These are phyloP conservation scores for Oryza glumipatula DNA, from an alignment of 176 grass and related monocot species.

Conservation along the genomic window DNA sequence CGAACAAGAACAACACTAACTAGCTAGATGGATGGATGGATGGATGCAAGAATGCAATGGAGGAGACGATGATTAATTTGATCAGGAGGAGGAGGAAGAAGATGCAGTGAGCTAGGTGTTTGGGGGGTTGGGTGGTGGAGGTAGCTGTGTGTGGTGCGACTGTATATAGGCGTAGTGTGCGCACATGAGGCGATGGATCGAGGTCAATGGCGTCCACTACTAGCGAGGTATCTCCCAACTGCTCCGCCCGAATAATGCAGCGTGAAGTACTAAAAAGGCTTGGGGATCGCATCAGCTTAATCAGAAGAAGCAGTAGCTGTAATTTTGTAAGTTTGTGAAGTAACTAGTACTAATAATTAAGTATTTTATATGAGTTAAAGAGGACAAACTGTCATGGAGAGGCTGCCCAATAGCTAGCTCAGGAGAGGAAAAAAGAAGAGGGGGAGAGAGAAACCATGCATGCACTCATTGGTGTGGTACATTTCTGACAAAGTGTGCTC, in stretches of 20 bases:
- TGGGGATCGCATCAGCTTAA: not conserved
- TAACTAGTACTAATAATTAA: not conserved
- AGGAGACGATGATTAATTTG: not conserved
- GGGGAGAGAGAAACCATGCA: not conserved
- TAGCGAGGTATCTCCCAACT: conserved; percentile 41
- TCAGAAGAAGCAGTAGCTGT: not conserved
- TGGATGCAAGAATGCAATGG: conserved; percentile 23
- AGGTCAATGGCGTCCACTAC: conserved; percentile 52
- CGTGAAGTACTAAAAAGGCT: not conserved
- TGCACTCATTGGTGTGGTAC: not conserved
- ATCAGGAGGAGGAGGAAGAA: conserved; percentile 15
- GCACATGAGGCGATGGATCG: conserved; percentile 49
- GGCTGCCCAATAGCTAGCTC: not conserved
- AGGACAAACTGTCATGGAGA: not conserved
- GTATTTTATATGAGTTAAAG: not conserved
- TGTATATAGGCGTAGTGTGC: conserved; percentile 35
- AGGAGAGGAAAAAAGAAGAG: not conserved
- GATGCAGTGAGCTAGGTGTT: not conserved
- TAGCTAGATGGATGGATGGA: too few relatives aligned
- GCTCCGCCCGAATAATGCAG: conserved; percentile 43
- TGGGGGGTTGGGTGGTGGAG: conserved; percentile 21
- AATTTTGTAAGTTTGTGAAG: not conserved
- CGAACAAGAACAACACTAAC: conserved; percentile 9
- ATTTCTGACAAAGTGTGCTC: not conserved
- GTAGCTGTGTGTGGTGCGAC: not conserved